Evolutionary conservation across 805 yeast genomes (phyloP), one percentile per base, ranked within the genome.

Genomic region (Maudiozyma saulgeensis): DNA sequence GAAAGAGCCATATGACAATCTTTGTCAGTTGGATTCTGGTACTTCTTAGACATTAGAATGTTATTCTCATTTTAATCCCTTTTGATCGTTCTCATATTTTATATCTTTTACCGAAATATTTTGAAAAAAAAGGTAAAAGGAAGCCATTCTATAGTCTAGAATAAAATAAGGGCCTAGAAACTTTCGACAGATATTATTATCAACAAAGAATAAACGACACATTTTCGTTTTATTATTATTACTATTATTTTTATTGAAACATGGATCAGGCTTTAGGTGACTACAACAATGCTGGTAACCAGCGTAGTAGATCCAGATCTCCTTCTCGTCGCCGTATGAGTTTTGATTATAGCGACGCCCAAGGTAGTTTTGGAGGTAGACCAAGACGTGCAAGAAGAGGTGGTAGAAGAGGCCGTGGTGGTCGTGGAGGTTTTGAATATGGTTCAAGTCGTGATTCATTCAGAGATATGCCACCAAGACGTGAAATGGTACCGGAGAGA

Each of bases 401-500:
- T 32, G 49, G 46, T 13, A 25, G 41, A 18, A 23, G 49, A 23
- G 52, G 45, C 25, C 41, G 48, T n/a, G 44, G 49, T 6, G 42
- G 48, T 37, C 31, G 47, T 19, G 55, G 52, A 11, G 61, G 48
- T n/a, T 32, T 16, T 18, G 31, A 16, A 5, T 16, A 11, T 16
- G 26, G 47, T 15, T 13, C 11, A 13, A n/a, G 28, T 15, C 18
- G 38, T 23, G 45, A 28, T n/a, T 18, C 26, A 12, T 28, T 28
- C 19, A n/a, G 37, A 13, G 26, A 35, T 37, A 23, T 38, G 6
- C 34, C 34, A n/a, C 15, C 15, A 11, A 35, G 35, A 15, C 16
- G 21, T 25, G 11, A 43, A 18, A 43, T 18, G 12, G 43, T 31
- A 3, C 35, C 68, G 28, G 72, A 71, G 45, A 75, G 88, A 68